Evolutionary conservation across 1,284 basidiomycete genomes (phyloP).

Genomic region (Peniophora sp.): DNA sequence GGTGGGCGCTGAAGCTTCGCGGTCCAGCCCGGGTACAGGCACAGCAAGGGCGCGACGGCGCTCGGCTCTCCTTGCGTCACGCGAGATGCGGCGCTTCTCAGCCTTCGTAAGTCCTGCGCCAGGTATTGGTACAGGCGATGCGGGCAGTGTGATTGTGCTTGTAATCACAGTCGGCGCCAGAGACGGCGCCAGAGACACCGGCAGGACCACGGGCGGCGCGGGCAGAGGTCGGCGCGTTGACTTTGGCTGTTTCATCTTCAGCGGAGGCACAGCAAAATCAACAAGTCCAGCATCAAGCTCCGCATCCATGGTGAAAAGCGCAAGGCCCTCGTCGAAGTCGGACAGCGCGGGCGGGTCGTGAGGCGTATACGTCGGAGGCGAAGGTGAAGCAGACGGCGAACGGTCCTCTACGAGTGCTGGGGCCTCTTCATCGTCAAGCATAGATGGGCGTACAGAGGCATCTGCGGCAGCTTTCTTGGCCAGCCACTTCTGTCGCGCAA

Average conservation of each 20-base stretch:
- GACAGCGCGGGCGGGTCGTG: constrained; percentile 9
- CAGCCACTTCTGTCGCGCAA: neutral
- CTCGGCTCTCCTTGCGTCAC: constrained; percentile 40
- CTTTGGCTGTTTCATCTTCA: neutral
- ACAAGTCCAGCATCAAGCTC: constrained; percentile 29
- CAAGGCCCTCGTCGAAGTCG: constrained; percentile 22
- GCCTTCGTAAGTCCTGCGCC: constrained; percentile 20
- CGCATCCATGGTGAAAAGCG: constrained; percentile 42
- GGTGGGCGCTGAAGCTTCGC: constrained; percentile 12
- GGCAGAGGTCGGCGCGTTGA: constrained; percentile 7
- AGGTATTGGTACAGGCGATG: constrained; percentile 16
- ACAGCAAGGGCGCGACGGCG: constrained; percentile 16
- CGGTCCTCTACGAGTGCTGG: neutral
- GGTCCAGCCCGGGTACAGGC: constrained; percentile 1
- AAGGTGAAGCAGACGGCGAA: constrained; percentile 6
- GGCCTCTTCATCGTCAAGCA: neutral
- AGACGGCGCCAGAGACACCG: neutral
- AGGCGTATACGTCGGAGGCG: constrained; percentile 14
- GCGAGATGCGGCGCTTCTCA: constrained; percentile 33
- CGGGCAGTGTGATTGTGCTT: neutral
- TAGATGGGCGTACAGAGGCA: constrained; percentile 1
- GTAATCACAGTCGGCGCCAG: neutral
- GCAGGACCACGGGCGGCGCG: neutral
- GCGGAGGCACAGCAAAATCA: constrained; percentile 15
- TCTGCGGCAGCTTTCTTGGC: neutral